Evolutionary conservation across 805 yeast genomes (phyloP), one percentile per base, ranked within the genome.

Genomic region (Sugiyamaella lignohabitans): DNA sequence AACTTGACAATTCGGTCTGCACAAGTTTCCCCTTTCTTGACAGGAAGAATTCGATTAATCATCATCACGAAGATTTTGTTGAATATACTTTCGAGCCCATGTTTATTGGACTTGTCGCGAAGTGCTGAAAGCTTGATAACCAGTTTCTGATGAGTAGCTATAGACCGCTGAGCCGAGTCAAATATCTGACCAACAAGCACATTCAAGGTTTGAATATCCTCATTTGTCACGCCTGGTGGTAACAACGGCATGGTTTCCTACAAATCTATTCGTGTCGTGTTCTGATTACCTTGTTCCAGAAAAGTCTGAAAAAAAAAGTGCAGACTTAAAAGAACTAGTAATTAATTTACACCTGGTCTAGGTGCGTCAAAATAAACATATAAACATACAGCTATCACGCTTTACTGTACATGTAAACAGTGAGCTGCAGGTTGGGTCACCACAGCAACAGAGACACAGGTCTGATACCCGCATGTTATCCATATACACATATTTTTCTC

Each of bases 1-100:
- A 88, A 74, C 56, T 82, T 84, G 45, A 85, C 84, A 11, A 86
- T 73, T 53, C 89, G 66, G 59, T 88, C 95, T 2, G 86, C 96
- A 11, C 75, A 76, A 6, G 72, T 65, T 54, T 86, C 91, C 2
- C 80, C 75, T 57, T 79, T 81, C 63, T 82, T 85, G 50, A 84
- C 66, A 0, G 82, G 77, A 17, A 93, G 62, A 1, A 86, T 71
- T 54, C 80, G 79, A 51, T 84, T 79, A 20, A 87, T 63, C 53
- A 84, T 63, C 46, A 73, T 74, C 43, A 81, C 73, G 57, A 89
- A 83, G 51, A 70, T 64, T 52, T 69, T 67, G 53, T 75, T 74
- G 61, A 89, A 91, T 19, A 73, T 71, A 24, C 76, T 81, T 49
- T 76, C 80, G 40, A 68, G 63, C 1, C 70, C 78, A 30, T 79